Base-by-base conservation (phyloP, 495 filamentous ascomycete genomes). In the Cudoniella acicularis region DNA sequence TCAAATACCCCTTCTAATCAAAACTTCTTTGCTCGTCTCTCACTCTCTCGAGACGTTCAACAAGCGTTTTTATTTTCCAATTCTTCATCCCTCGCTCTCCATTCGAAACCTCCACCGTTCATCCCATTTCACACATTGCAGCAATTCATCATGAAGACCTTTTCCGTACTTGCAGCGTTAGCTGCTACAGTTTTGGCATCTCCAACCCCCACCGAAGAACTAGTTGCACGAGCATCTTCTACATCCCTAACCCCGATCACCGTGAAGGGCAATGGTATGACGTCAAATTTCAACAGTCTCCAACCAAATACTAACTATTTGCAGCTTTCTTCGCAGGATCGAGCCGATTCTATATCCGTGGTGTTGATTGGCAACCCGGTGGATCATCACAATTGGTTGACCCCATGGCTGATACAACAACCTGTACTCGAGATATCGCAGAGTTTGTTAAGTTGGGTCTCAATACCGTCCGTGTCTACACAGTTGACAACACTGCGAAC, bases 301-400 rank as follows among this genome's bases (percentile, higher is more conserved):
- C 22, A 11, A 48, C 45, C 45, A 48, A 3, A 42, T 25, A 52
- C 65, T 75, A 62, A 74, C 63, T 62, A 3, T 2, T 11, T 1
- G 36, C 49, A 67, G 65, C 93, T 52, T 96, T 97, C 82, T 97
- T 92, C 79, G 80, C 87, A 65, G 91, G 90, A 56, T 72, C 82
- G 60, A 72, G 84, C 10, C 87, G 93, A 60, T 98, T 96, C 83
- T 97, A 97, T 71, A 84, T 98, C 52, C 89, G 91, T 46, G 93
- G 93, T 69, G 86, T 98, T 62, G 93, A 96, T 79, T 97, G 96
- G 74, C 92, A 96, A 71, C 92, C 92, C 50, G 92, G 93, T 60
- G 93, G 93, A 59, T 88, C 89, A 20, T 92, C 91, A 21, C 75
- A 85, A 52, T 80, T 89, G 54, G 65, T 57, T 1, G 93, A 98